phyloP scores from a whole-genome alignment of 495 filamentous ascomycete genomes.

The Paragyromitra xinjiangensis region DNA sequence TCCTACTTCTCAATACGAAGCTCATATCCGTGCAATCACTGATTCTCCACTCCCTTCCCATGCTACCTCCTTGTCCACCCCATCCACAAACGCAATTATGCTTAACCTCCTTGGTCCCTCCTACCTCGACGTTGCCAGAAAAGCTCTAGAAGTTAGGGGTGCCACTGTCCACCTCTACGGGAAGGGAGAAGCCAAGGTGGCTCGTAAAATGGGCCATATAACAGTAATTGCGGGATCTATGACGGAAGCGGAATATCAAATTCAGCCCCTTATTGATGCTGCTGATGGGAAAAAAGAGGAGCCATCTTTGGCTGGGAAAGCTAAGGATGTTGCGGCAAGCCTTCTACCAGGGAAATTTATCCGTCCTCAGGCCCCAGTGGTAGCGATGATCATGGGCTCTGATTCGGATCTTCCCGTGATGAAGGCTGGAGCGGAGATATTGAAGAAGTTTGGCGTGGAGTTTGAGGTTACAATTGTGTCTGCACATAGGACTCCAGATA shows the following conservation, averaged over 20 bases:
- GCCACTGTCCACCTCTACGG: slow-evolving; percentile 87
- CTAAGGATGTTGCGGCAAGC: slow-evolving; percentile 54
- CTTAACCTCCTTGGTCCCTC: slow-evolving; percentile 92
- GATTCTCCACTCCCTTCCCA: slow-evolving; percentile 74
- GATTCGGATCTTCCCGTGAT: slow-evolving; percentile 89
- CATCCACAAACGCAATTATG: slow-evolving; percentile 79
- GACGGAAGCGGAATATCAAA: slow-evolving; percentile 73
- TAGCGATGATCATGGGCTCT: slow-evolving; percentile 93
- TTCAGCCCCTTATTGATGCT: slow-evolving; percentile 70
- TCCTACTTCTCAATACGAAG: slow-evolving; percentile 84
- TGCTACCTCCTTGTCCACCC: slow-evolving; percentile 68
- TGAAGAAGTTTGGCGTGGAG: slow-evolving; percentile 78
- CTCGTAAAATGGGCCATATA: slow-evolving; percentile 94
- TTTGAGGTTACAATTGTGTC: slow-evolving; percentile 86
- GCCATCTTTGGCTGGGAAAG: slow-evolving; percentile 57
- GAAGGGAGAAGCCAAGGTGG: slow-evolving; percentile 82
- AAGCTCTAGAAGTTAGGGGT: slow-evolving; percentile 69
- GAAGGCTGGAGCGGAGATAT: slow-evolving; percentile 76
- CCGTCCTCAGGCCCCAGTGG: slow-evolving; percentile 64
- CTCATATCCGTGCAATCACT: slow-evolving; percentile 86
- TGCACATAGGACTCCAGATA: slow-evolving; percentile 87
- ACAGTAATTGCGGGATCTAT: slow-evolving; percentile 77
- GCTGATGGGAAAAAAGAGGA: slow-evolving; percentile 68
- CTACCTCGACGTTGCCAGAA: slow-evolving; percentile 72
- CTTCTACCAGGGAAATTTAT: slow-evolving; percentile 31